A percentile compares a stretch with the other conserved stretches of the same genome.
These are phyloP conservation scores for Aspergillus fructus DNA, from an alignment of 2,329 filamentous ascomycete species.

Conservation along the genomic window DNA sequence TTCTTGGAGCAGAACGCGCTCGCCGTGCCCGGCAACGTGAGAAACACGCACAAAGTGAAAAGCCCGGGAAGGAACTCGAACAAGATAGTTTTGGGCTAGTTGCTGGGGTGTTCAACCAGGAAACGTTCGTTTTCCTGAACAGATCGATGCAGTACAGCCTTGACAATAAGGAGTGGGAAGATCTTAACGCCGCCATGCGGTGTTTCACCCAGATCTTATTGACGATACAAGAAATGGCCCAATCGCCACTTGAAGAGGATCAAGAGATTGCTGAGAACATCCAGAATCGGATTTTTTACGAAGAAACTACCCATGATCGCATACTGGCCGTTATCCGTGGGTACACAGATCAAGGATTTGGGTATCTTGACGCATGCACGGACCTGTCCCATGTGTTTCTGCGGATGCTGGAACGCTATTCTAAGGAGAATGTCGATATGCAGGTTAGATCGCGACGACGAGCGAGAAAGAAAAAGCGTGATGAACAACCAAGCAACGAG, in stretches of 20 bases:
- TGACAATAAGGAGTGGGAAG: constrained; percentile 83
- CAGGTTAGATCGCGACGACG: constrained; percentile 82
- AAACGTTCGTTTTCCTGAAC: constrained; percentile 88
- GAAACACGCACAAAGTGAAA: constrained; percentile 50
- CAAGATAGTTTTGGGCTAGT: constrained; percentile 80
- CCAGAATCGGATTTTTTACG: constrained; percentile 95
- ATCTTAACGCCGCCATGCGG: constrained; percentile 82
- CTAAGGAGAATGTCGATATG: constrained; percentile 91
- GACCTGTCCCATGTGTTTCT: constrained; percentile 90
- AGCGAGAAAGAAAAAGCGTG: constrained; percentile 67
- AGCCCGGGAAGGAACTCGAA: constrained; percentile 55
- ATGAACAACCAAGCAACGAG: constrained; percentile 33
- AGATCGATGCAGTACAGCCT: constrained; percentile 75
- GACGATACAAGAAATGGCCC: constrained; percentile 88
- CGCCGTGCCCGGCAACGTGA: constrained; percentile 63
- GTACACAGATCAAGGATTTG: constrained; percentile 94
- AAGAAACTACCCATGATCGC: constrained; percentile 88
- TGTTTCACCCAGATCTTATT: constrained; percentile 94
- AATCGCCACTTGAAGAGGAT: constrained; percentile 83
- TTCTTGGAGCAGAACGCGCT: constrained; percentile 78
- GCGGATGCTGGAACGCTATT: constrained; percentile 86
- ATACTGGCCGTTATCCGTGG: constrained; percentile 75
- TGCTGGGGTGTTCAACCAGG: constrained; percentile 86
- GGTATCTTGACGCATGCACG: constrained; percentile 87
- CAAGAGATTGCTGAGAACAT: constrained; percentile 98